A percentile compares a stretch with the other conserved stretches of the same genome.
phyloP scores from a whole-genome alignment of 371 early-diverging fungal genomes.

The Actinomortierella wolfii region DNA sequence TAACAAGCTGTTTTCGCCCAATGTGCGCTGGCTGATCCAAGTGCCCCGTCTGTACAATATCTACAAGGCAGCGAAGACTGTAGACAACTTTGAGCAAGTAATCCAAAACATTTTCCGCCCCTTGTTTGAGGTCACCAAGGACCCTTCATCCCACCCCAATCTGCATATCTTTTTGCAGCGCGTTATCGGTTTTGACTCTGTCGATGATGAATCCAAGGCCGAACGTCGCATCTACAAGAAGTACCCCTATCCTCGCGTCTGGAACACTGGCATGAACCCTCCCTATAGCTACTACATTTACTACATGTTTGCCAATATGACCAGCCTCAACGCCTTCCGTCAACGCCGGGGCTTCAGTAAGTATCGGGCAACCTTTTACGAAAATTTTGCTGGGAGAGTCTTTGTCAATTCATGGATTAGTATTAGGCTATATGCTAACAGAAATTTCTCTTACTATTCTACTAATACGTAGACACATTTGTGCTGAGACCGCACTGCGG shows the following conservation, averaged over 20 bases:
- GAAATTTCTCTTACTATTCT: background rate
- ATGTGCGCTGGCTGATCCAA: conserved; percentile 98
- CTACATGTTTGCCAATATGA: conserved; percentile 93
- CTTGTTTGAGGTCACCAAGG: conserved; percentile 90
- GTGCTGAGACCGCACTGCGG: conserved; percentile 96
- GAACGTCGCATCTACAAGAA: conserved; percentile 85
- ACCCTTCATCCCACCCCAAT: conserved; percentile 86
- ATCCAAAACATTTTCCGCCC: conserved; percentile 92
- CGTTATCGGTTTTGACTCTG: conserved; percentile 96
- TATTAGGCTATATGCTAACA: no score
- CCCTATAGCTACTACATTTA: conserved; percentile 98
- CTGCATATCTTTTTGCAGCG: conserved; percentile 93
- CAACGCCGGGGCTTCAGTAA: conserved; percentile 78
- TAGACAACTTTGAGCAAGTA: conserved; percentile 83
- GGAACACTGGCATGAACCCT: conserved; percentile 85
- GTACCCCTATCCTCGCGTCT: conserved; percentile 85
- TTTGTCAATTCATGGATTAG: background rate
- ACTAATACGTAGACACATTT: conserved; percentile 74
- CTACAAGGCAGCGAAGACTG: conserved; percentile 73
- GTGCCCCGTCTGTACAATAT: conserved; percentile 94
- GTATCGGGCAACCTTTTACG: conserved; percentile 17
- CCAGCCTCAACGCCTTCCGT: conserved; percentile 87
- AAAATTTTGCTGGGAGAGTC: background rate
- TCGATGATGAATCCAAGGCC: conserved; percentile 97
- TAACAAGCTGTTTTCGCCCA: conserved; percentile 88